These are phyloP conservation scores for Tolypocladium pustulatum DNA, from an alignment of 2,329 filamentous ascomycete species.

Conservation along the genomic window DNA sequence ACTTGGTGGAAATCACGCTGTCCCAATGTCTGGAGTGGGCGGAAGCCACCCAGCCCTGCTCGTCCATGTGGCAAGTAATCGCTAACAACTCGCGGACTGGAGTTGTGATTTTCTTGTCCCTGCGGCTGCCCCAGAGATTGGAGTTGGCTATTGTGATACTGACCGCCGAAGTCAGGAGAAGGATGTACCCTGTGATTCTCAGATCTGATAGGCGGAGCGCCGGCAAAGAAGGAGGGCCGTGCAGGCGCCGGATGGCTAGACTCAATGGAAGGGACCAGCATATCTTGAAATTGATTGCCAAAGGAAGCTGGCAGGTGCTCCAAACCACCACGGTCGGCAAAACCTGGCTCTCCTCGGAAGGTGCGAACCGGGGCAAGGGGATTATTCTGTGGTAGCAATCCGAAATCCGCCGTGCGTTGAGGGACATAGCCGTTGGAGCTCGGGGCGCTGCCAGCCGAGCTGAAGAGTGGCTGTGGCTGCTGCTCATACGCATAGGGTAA, in stretches of 20 bases:
- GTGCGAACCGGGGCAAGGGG: conserved; percentile 2
- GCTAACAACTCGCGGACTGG: conserved; percentile 6
- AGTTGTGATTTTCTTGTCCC: not conserved
- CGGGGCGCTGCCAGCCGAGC: conserved; percentile 10
- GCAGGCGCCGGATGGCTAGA: conserved; percentile 25
- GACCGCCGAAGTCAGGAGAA: conserved; percentile 7
- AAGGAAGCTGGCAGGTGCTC: conserved; percentile 14
- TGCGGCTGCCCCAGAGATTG: not conserved
- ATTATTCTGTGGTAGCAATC: not conserved
- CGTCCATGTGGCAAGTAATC: conserved; percentile 3
- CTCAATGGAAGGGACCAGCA: conserved; percentile 37
- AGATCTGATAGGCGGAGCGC: conserved; percentile 15
- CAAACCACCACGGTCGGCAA: conserved; percentile 11
- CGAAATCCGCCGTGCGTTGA: not conserved
- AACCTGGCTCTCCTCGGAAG: conserved; percentile 16
- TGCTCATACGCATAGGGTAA: not conserved
- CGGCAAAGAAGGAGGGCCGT: conserved; percentile 23
- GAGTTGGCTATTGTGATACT: conserved; percentile 1
- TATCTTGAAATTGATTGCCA: conserved; percentile 23
- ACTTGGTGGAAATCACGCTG: not conserved
- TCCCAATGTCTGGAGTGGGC: not conserved
- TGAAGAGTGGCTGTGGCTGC: not conserved
- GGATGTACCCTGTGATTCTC: conserved; percentile 11
- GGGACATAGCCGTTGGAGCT: conserved; percentile 16
- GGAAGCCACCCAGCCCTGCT: not conserved